Base-by-base conservation (phyloP, 169 alveolate species). In the Eimeria sp. region DNA sequence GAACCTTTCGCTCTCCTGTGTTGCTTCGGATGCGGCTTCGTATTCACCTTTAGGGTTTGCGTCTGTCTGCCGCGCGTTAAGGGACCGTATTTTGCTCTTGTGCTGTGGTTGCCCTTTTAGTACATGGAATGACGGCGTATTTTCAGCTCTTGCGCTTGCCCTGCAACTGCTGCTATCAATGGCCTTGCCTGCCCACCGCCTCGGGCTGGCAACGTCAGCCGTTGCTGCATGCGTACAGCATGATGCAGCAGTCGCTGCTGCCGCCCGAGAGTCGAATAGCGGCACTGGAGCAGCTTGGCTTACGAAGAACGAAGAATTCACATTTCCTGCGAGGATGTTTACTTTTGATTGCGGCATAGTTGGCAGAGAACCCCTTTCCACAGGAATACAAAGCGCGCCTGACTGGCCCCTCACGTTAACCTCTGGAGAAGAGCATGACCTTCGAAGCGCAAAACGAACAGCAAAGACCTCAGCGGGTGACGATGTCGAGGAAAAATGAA, bases 241-340 rank as follows among this genome's bases (percentile, higher is more conserved):
- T 27, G 91, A 58, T 27, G 91, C 91, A 37, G 91, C 91, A n/a
- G 80, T 62, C 62, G 91, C 91, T 60, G 91, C 78, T 37, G 91
- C 91, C 0, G 91, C 91, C 11, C 91, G 76, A 43, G 91, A 85
- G 78, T 85, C 78, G 25, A 85, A 85, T 23, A 85, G 91, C 11
- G 91, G 91, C 30, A 60, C 25, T 49, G 91, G 91, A 18, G 78
- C 30, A 23, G 20, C 20, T 82, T n/a, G 87, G 43, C 87, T 18
- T 77, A 20, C 87, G 66, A 77, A 77, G 62, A 43, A 49, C 23
- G 87, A 77, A 52, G 87, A 25, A 27, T 20, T 52, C 66, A 43
- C 6, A n/a, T 52, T 77, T 25, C 43, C 62, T 77, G 87, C 6
- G 20, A 33, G 6, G 58, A 77, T 20, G 46, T n/a, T 77, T 25